A percentile compares a stretch with the other conserved stretches of the same genome.
phyloP scores from a whole-genome alignment of 768 basidiomycete genomes.

The Agaricus sinodeliciosus region DNA sequence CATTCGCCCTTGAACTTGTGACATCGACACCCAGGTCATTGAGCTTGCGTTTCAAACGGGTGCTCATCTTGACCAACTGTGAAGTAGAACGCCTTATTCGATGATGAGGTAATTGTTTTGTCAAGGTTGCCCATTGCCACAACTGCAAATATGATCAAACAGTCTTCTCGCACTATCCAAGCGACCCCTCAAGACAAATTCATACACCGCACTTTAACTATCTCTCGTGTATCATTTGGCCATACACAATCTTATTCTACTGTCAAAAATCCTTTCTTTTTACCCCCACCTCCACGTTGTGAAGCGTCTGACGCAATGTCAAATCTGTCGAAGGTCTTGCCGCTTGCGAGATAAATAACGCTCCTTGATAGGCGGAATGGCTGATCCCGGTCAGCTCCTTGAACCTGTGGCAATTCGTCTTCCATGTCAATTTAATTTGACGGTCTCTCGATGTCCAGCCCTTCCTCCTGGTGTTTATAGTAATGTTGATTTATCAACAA shows the following conservation, averaged over 20 bases:
- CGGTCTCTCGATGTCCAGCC: neutral
- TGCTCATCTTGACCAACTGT: constrained; percentile 24
- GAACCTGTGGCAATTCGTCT: neutral
- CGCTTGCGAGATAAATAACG: neutral
- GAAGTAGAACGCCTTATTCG: neutral
- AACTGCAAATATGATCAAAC: neutral
- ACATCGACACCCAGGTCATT: constrained; percentile 74
- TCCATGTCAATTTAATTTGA: neutral
- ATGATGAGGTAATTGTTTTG: constrained; percentile 4
- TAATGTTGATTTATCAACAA: no score
- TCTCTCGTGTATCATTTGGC: no score
- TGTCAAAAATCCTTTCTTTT: no score
- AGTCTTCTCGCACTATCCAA: neutral
- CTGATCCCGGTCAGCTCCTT: neutral
- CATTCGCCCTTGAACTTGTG: constrained; percentile 63
- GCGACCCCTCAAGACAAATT: no score
- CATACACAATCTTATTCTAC: no score
- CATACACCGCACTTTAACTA: no score
- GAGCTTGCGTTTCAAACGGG: constrained; percentile 77
- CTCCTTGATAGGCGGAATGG: neutral
- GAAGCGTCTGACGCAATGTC: no score
- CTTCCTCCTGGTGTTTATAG: neutral
- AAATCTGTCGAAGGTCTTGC: no score
- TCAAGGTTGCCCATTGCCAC: neutral
- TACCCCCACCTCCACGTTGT: no score